These are phyloP conservation scores for Lathyrus sativus DNA, from an alignment of 306 rosid genomes.

Conservation along the genomic window DNA sequence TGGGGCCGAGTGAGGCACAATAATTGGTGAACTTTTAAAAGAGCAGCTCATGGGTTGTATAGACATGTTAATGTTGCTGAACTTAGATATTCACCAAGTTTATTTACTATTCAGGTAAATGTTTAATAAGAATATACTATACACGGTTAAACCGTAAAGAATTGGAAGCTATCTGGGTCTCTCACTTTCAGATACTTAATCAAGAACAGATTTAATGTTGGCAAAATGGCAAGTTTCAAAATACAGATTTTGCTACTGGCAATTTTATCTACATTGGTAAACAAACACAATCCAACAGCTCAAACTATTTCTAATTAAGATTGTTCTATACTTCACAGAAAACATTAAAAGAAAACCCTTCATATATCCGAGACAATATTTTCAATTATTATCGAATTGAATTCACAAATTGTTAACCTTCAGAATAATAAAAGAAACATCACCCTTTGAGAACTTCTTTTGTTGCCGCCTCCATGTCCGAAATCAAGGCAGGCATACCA, in stretches of 20 bases:
- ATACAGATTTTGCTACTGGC: conserved; percentile 18
- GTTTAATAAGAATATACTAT: neutral
- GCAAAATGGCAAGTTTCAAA: conserved; percentile 31
- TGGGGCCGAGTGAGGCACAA: conserved; percentile 5
- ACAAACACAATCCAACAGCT: conserved; percentile 11
- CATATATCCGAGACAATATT: conserved; percentile 28
- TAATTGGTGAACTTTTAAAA: neutral
- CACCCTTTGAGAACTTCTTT: conserved; percentile 84
- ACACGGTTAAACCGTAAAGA: conserved; percentile 24
- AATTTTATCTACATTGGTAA: conserved; percentile 12
- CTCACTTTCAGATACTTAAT: conserved; percentile 23
- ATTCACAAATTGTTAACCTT: conserved; percentile 26
- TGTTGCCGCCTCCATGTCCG: conserved; percentile 68
- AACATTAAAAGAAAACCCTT: neutral
- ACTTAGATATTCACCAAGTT: neutral
- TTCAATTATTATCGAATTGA: conserved; percentile 8
- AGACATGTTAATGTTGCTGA: conserved; percentile 14
- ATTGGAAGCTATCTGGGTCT: conserved; percentile 15
- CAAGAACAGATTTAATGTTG: conserved; percentile 21
- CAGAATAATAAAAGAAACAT: conserved; percentile 41
- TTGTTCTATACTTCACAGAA: conserved; percentile 5
- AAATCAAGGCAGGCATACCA: conserved; percentile 71
- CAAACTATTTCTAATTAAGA: conserved; percentile 23
- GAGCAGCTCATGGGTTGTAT: no score
- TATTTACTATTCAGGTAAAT: conserved; percentile 28